phyloP scores from a whole-genome alignment of 805 yeast genomes.

The Blastobotrys muscicola region DNA sequence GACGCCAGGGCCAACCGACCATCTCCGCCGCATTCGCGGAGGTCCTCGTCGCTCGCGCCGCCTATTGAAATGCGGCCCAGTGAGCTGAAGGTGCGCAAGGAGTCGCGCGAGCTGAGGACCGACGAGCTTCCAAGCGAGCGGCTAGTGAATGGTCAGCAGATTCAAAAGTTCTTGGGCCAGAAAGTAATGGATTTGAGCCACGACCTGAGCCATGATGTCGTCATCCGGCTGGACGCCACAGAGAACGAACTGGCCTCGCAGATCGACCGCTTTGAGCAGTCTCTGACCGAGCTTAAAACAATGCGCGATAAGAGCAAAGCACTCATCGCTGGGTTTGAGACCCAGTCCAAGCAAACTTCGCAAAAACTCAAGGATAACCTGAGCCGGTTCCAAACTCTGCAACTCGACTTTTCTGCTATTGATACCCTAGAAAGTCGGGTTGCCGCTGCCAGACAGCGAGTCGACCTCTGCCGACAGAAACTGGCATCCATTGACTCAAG shows the following conservation, averaged over 20 bases:
- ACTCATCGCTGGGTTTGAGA: slow-evolving; percentile 14
- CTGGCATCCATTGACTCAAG: slow-evolving; percentile 17
- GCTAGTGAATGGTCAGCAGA: not conserved
- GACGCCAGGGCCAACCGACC: no score
- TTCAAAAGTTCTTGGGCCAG: slow-evolving; percentile 3
- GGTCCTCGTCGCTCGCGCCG: no score
- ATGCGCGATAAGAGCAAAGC: slow-evolving; percentile 15
- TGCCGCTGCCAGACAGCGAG: slow-evolving; percentile 13
- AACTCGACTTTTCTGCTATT: slow-evolving; percentile 15
- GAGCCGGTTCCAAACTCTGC: slow-evolving; percentile 17
- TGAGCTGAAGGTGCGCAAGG: no score
- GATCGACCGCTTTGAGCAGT: slow-evolving; percentile 17
- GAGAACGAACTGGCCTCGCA: slow-evolving; percentile 7
- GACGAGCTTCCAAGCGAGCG: not conserved
- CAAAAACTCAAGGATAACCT: slow-evolving; percentile 17
- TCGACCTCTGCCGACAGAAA: slow-evolving; percentile 19
- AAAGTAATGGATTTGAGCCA: slow-evolving; percentile 10
- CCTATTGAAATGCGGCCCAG: no score
- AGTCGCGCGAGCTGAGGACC: no score
- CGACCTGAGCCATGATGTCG: slow-evolving; percentile 13
- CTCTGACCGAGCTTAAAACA: slow-evolving; percentile 18
- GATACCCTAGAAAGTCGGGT: slow-evolving; percentile 20
- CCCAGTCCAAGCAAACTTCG: slow-evolving; percentile 13
- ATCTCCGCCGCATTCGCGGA: no score
- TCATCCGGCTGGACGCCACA: slow-evolving; percentile 8